phyloP scores from a whole-genome alignment of 352 stramenopile genomes.

The Phytopythium litorale region DNA sequence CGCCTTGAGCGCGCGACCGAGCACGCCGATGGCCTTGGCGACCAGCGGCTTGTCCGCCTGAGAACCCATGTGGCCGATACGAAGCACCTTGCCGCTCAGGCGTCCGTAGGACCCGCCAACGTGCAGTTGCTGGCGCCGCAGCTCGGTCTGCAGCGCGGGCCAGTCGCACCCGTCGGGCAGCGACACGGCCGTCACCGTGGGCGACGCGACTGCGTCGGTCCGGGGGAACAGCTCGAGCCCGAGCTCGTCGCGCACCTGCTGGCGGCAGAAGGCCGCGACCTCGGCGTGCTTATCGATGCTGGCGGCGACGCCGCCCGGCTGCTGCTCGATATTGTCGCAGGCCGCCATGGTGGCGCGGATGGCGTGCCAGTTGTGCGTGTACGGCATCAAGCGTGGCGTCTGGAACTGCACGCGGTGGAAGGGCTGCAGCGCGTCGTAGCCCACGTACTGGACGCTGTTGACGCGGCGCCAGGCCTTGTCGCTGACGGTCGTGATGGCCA shows the following conservation, averaged over 20 bases:
- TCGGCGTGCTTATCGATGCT: slow-evolving; percentile 25
- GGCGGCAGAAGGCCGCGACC: slow-evolving; percentile 30
- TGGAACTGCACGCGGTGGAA: slow-evolving; percentile 32
- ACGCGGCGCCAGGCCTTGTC: slow-evolving; percentile 47
- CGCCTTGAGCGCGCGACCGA: slow-evolving; percentile 28
- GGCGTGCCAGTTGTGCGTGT: slow-evolving; percentile 59
- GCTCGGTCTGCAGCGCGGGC: slow-evolving; percentile 24
- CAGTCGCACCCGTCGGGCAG: slow-evolving; percentile 29
- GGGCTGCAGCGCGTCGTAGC: slow-evolving; percentile 47
- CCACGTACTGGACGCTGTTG: slow-evolving; percentile 36
- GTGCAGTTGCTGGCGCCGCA: slow-evolving; percentile 29
- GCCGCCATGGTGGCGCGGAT: slow-evolving; percentile 36
- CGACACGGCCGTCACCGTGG: slow-evolving; percentile 49
- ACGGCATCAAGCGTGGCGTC: slow-evolving; percentile 36
- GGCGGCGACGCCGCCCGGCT: slow-evolving; percentile 25
- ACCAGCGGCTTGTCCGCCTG: slow-evolving; percentile 38
- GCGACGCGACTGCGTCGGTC: slow-evolving; percentile 21
- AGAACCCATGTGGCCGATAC: slow-evolving; percentile 52
- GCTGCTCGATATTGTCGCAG: slow-evolving; percentile 27
- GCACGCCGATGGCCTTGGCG: slow-evolving; percentile 23
- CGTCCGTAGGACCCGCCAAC: slow-evolving; percentile 43
- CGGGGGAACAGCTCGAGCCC: slow-evolving; percentile 33
- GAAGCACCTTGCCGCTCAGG: slow-evolving; percentile 40
- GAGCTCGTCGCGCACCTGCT: slow-evolving; percentile 23
- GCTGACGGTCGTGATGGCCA: slow-evolving; percentile 45